A percentile compares a stretch with the other conserved stretches of the same genome.
Conservation (phyloP, 495 filamentous ascomycete species). For the Extremus antarcticus region DNA sequence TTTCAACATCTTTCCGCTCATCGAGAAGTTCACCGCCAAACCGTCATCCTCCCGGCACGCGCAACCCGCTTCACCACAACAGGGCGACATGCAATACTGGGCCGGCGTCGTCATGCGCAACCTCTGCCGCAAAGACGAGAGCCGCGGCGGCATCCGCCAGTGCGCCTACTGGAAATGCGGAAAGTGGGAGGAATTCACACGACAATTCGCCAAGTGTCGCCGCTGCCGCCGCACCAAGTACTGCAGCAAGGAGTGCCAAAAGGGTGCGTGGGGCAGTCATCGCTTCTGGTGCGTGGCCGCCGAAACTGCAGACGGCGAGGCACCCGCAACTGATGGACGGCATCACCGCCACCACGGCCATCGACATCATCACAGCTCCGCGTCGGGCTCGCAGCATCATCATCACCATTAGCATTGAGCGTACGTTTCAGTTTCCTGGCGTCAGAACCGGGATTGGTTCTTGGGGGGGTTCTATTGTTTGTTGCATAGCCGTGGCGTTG, state of each 20-base stretch:
- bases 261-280: constrained; percentile 95
- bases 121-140: constrained; percentile 94
- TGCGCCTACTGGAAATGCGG: constrained; percentile 97
- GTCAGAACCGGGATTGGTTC: too few relatives aligned
- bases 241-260: constrained; percentile 99
- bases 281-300: constrained; percentile 93
- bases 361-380: neutral
- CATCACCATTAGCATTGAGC: neutral
- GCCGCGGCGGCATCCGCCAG: constrained; percentile 82
- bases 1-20: constrained; percentile 86
- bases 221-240: constrained; percentile 96
- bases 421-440: too few relatives aligned
- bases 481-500: neutral
- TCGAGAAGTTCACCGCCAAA: constrained; percentile 94
- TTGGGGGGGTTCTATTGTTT: too few relatives aligned
- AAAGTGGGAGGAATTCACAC: constrained; percentile 91
- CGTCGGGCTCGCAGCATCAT: too few relatives aligned
- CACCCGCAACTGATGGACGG: neutral
- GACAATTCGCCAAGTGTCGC: constrained; percentile 96
- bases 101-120: constrained; percentile 98
- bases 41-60: constrained; percentile 35
- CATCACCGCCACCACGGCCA: neutral
- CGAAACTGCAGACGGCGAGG: constrained; percentile 3
- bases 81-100: constrained; percentile 93
- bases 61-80: constrained; percentile 3